Evolutionary conservation across 2,329 filamentous ascomycete genomes (phyloP).

Genomic region (Raffaelea arxii): DNA sequence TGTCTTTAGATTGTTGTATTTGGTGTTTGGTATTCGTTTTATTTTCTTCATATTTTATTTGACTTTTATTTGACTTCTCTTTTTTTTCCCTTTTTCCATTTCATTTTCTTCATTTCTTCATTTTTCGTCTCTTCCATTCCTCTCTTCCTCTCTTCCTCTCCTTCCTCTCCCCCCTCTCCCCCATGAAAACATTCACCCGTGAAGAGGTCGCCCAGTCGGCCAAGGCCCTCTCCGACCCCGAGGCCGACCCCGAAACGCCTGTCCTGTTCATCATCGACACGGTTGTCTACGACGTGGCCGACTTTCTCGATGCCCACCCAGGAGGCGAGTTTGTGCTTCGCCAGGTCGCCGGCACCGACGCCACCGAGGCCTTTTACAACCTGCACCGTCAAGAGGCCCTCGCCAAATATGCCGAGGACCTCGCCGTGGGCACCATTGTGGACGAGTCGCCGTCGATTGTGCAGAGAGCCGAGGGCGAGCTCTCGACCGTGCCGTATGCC

Average conservation of each 20-base stretch:
- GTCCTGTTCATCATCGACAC: constrained; percentile 81
- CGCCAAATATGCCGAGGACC: constrained; percentile 60
- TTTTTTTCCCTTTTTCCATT: neutral
- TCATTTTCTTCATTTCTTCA: neutral
- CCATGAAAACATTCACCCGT: constrained; percentile 42
- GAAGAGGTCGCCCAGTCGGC: constrained; percentile 49
- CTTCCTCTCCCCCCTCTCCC: neutral
- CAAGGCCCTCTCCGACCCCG: constrained; percentile 57
- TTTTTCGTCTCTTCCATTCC: neutral
- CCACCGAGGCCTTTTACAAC: constrained; percentile 81
- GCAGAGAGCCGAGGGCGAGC: constrained; percentile 57
- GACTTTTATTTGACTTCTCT: neutral
- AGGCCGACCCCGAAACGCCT: constrained; percentile 47
- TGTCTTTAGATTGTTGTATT: neutral
- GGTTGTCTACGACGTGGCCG: constrained; percentile 76
- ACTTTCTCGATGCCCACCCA: constrained; percentile 78
- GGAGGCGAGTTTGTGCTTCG: constrained; percentile 71
- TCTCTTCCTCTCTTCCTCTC: neutral
- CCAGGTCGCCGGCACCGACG: constrained; percentile 74
- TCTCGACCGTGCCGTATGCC: constrained; percentile 71
- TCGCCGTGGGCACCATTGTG: constrained; percentile 66
- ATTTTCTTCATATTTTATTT: neutral
- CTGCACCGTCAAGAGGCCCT: constrained; percentile 87
- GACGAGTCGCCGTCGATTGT: constrained; percentile 69
- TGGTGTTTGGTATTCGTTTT: neutral